Conservation (phyloP, 176 grass and related monocot species). For the Pontederia crassipes region DNA sequence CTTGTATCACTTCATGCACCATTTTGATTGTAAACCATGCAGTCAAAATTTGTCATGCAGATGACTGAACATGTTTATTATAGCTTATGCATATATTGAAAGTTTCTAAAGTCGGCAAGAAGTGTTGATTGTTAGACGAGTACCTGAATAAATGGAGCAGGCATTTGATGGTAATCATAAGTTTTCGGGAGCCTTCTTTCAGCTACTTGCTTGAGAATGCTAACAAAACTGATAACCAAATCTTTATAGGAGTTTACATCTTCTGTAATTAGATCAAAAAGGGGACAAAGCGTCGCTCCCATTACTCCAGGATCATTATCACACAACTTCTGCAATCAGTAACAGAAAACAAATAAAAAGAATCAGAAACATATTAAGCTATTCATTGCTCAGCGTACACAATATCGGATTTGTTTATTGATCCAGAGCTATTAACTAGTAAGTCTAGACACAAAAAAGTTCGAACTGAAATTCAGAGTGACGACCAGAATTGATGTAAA, state of each 20-base stretch:
- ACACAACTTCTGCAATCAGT: slow-evolving; percentile 58
- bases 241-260: slow-evolving; percentile 93
- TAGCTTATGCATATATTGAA: no score
- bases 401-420: no score
- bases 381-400: no score
- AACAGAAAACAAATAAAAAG: slow-evolving; percentile 12
- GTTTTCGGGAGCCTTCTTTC: slow-evolving; percentile 94
- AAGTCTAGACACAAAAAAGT: no score
- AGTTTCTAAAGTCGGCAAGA: background rate
- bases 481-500: no score
- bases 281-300: slow-evolving; percentile 82
- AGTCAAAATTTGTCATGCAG: no score
- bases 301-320: slow-evolving; percentile 98
- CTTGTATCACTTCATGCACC: no score
- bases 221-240: slow-evolving; percentile 85
- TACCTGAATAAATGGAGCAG: slow-evolving; percentile 98
- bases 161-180: slow-evolving; percentile 99
- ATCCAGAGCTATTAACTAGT: no score
- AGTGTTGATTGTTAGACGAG: background rate
- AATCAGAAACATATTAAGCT: background rate
- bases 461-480: no score
- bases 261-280: slow-evolving; percentile 83
- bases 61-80: no score
- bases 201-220: slow-evolving; percentile 96
- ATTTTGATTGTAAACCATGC: no score